Base-by-base conservation (phyloP, 148 eudicot genomes). In the Fallopia convolvulus region DNA sequence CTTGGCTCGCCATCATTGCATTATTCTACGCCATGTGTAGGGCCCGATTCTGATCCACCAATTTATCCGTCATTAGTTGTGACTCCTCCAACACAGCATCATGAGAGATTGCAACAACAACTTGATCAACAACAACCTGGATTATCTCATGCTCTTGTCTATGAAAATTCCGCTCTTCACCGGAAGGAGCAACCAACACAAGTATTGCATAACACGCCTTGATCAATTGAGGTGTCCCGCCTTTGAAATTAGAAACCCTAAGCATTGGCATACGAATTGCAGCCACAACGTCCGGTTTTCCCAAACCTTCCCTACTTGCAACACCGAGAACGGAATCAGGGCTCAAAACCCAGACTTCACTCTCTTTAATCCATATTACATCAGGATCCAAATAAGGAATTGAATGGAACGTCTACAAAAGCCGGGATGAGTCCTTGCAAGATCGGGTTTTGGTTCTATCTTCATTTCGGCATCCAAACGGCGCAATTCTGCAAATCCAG, bases 401-500 rank as follows among this genome's bases (percentile, higher is more conserved):
- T n/a, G n/a, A n/a, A 94, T 86, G 4, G 84, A 79, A 4, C 76
- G 72, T 47, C 56, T 72, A 47, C 75, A 55, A n/a, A 21, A 56
- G 36, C 58, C 79, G 18, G 85, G 72, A 42, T 68, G 75, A 41
- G 75, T 81, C 49, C 83, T 75, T 1, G 84, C 85, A 94, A n/a
- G n/a, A n/a, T n/a, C n/a, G n/a, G n/a, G n/a, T 85, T 78, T 88
- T 88, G 0, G 95, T 92, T 72, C 83, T 88, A 18, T 80, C 77
- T 80, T 87, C 93, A 79, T n/a, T 92, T 88, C 23, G 97, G 98
- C 98, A 94, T 92, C 98, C 98, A 94, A 77, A 94, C 88, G 65
- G 89, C 95, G 78, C 97, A 94, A 75, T 92, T 92, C 52, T 83
- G 84, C 85, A 94, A 86, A 81, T 87, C 89, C 77, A 94, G 82